Percentiles rank a stretch among this genome's conserved stretches.
phyloP scores from a whole-genome alignment of 129 eudicot genomes.

The Solidago caesia region DNA sequence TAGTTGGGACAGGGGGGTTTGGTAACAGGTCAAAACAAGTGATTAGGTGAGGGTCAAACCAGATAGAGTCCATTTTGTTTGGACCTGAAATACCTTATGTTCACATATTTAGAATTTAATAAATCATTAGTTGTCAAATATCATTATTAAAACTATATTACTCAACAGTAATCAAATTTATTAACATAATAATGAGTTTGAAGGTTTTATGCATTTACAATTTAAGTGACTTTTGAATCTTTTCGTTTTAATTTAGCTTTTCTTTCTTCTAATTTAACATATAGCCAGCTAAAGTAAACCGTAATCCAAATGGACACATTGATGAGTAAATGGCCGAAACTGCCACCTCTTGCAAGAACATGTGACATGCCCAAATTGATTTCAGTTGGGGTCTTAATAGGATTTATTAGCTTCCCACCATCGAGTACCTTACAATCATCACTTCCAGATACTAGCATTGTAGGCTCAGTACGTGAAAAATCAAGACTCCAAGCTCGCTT shows the following conservation, averaged over 20 bases:
- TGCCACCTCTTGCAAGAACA: neutral
- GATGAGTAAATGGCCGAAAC: neutral
- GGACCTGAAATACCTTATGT: neutral
- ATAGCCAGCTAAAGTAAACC: neutral
- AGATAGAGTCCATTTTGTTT: neutral
- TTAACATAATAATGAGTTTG: too few species aligned
- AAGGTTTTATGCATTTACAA: neutral
- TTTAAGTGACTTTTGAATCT: neutral
- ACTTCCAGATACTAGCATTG: slow-evolving; percentile 96
- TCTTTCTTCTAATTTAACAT: neutral
- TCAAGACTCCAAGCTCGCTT: slow-evolving; percentile 99
- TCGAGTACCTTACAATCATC: slow-evolving; percentile 86
- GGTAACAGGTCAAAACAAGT: neutral
- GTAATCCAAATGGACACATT: neutral
- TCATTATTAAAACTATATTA: too few species aligned
- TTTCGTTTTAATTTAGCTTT: neutral
- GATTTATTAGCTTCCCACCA: neutral
- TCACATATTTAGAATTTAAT: neutral
- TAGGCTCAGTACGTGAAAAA: slow-evolving; percentile 83
- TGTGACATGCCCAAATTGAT: neutral
- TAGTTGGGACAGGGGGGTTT: neutral
- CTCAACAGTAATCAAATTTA: neutral
- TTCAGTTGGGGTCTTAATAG: neutral
- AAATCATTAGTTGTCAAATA: too few species aligned
- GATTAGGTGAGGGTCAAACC: neutral